Evolutionary conservation across 768 basidiomycete species (phyloP).

Genomic region (Suillus tomentosus): DNA sequence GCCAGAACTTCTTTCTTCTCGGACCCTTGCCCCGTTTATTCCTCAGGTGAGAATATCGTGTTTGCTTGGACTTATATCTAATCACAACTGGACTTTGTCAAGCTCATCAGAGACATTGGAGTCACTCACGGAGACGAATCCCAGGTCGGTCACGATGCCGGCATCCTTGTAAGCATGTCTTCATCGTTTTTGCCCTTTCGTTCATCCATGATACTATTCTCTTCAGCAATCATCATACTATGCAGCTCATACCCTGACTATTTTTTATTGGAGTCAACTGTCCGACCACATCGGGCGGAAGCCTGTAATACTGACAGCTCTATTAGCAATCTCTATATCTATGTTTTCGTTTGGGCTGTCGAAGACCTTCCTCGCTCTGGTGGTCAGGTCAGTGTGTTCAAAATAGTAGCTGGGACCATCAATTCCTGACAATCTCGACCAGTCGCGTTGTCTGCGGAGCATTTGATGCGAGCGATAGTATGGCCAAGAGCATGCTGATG

Average conservation of each 20-base stretch:
- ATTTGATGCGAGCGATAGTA: constrained; percentile 54
- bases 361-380: constrained; percentile 30
- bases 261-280: constrained; percentile 50
- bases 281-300: constrained; percentile 52
- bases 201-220: constrained; percentile 5
- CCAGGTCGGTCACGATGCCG: constrained; percentile 49
- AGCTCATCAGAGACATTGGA: constrained; percentile 32
- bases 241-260: constrained; percentile 47
- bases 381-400: constrained; percentile 20
- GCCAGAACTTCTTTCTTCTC: constrained; percentile 70
- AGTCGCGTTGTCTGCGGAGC: constrained; percentile 49
- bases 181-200: constrained; percentile 33
- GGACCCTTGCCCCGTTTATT: constrained; percentile 75
- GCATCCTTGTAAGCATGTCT: constrained; percentile 42
- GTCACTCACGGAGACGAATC: constrained; percentile 48
- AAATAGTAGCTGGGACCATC: not conserved
- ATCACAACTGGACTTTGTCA: not conserved
- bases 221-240: constrained; percentile 50
- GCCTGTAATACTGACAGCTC: constrained; percentile 47
- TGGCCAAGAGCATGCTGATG: constrained; percentile 43
- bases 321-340: constrained; percentile 44
- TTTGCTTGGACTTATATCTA: not conserved
- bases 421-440: not conserved
- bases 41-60: constrained; percentile 46
- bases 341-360: constrained; percentile 52